phyloP scores from a whole-genome alignment of 176 grass and related monocot species.

The Lolium rigidum region DNA sequence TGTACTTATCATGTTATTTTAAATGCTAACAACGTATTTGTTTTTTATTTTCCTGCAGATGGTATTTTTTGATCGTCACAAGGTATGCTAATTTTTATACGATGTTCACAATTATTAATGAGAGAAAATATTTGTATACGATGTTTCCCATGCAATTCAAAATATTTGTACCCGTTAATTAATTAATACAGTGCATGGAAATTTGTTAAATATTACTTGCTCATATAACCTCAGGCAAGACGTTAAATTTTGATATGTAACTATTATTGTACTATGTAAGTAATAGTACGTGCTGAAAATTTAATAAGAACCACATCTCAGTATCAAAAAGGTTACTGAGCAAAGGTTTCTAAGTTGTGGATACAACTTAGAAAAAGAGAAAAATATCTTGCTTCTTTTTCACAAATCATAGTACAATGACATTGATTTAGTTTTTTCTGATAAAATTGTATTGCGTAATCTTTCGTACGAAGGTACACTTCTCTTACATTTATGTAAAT shows the following conservation, averaged over 20 bases:
- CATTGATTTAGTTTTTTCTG: background rate
- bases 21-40: conserved; percentile 16
- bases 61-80: conserved; percentile 94
- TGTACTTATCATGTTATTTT: conserved; percentile 10
- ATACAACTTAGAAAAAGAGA: background rate
- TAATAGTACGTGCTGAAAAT: background rate
- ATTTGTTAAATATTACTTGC: background rate
- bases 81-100: conserved; percentile 57
- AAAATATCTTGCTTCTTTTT: conserved; percentile 22
- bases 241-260: background rate
- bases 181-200: background rate
- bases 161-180: conserved; percentile 10
- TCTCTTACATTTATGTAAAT: conserved; percentile 7
- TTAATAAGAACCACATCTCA: conserved; percentile 1
- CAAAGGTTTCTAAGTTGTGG: background rate
- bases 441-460: background rate
- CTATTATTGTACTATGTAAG: conserved; percentile 19
- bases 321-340: background rate
- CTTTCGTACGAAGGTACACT: background rate
- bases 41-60: conserved; percentile 62
- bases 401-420: background rate
- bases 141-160: conserved; percentile 3
- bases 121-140: background rate
- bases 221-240: background rate
- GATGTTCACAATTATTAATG: conserved; percentile 30